These are phyloP conservation scores for Vanrija sp. DNA, from an alignment of 1,284 basidiomycete species.

Conservation along the genomic window DNA sequence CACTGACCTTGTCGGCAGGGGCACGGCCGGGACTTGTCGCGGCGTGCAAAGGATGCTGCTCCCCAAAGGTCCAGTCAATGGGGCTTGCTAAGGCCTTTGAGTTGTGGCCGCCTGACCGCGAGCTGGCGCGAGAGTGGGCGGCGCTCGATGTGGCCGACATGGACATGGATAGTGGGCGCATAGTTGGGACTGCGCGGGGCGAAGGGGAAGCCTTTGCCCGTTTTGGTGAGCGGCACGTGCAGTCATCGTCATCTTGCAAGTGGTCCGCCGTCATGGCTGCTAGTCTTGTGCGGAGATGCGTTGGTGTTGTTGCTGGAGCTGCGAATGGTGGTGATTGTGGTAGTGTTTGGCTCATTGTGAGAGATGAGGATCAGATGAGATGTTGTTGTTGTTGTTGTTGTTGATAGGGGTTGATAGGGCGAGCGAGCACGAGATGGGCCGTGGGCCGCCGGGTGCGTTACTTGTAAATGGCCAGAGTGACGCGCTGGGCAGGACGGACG, in stretches of 20 bases:
- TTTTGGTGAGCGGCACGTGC: slow-evolving; percentile 29
- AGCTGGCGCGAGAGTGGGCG: neutral
- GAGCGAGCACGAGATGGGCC: no score
- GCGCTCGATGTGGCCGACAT: neutral
- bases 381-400: neutral
- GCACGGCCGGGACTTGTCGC: slow-evolving; percentile 5
- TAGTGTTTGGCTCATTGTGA: neutral
- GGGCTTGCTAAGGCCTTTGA: no score
- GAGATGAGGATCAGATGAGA: no score
- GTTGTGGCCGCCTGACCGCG: no score
- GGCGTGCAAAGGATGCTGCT: neutral
- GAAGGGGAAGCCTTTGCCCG: slow-evolving; percentile 27
- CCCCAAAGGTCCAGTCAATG: no score
- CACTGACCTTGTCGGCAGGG: neutral
- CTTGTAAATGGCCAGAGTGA: no score
- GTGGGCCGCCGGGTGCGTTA: no score
- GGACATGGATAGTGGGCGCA: neutral
- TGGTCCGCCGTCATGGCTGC: neutral
- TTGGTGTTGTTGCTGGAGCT: neutral
- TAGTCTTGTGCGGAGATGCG: neutral
- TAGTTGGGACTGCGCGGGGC: slow-evolving; percentile 10
- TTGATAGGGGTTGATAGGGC: no score
- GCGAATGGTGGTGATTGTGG: neutral
- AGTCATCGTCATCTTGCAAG: no score
- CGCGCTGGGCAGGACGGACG: no score